These are phyloP conservation scores for Sordariomycetes sp. DNA, from an alignment of 2,329 filamentous ascomycete genomes.

Conservation along the genomic window DNA sequence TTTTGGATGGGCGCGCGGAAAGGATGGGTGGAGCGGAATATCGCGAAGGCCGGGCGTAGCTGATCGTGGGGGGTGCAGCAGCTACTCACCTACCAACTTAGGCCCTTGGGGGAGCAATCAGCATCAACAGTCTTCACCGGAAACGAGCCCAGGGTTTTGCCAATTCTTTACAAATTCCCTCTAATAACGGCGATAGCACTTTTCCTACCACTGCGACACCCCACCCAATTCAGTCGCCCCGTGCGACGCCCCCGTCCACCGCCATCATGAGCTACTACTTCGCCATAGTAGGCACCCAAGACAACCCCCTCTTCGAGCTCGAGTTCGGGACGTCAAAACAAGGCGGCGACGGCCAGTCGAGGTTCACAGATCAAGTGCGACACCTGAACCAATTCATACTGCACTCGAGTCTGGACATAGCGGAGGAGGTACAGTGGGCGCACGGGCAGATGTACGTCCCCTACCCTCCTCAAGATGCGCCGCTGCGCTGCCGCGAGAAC, in stretches of 20 bases:
- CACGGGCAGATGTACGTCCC: constrained; percentile 65
- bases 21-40: constrained; percentile 15
- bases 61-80: constrained; percentile 1
- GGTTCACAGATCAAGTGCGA: constrained; percentile 79
- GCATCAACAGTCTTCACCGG: too few relatives aligned
- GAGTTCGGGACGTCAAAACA: constrained; percentile 96
- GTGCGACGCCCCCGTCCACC: constrained; percentile 6
- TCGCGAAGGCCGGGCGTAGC: constrained; percentile 11
- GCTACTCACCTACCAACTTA: background rate
- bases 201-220: too few relatives aligned
- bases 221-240: background rate
- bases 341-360: constrained; percentile 84
- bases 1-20: background rate
- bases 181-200: too few relatives aligned
- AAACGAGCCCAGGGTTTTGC: too few relatives aligned
- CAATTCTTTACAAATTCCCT: too few relatives aligned
- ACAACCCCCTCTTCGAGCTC: constrained; percentile 93
- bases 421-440: constrained; percentile 94
- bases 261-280: constrained; percentile 93
- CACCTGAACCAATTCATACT: constrained; percentile 98
- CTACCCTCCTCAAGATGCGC: background rate
- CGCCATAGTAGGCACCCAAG: constrained; percentile 87
- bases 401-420: constrained; percentile 86
- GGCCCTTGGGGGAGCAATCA: too few relatives aligned
- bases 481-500: too few relatives aligned